Conservation (phyloP, 176 grass and related monocot species). For the Tillandsia fasciculata region DNA sequence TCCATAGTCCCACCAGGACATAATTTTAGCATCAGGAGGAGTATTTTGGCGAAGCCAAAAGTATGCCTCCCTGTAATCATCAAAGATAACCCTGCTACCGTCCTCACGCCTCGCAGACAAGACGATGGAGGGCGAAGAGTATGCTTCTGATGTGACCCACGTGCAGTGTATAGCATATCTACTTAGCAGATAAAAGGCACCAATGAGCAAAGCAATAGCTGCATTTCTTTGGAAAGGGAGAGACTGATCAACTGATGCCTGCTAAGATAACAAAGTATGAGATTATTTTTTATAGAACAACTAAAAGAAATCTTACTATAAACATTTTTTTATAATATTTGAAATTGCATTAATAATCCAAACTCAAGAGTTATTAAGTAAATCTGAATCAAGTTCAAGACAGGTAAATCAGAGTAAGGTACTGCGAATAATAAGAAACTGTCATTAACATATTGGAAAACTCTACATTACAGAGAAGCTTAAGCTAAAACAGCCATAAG, state of each 20-base stretch:
- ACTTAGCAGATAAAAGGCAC: conserved; percentile 86
- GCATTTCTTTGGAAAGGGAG: conserved; percentile 81
- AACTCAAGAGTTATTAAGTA: neutral
- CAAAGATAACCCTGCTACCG: conserved; percentile 90
- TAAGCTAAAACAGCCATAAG: too few relatives aligned
- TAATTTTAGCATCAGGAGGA: conserved; percentile 87
- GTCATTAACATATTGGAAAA: neutral
- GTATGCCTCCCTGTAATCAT: conserved; percentile 98
- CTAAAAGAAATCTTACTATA: neutral
- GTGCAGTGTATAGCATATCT: conserved; percentile 96
- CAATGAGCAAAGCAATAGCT: conserved; percentile 69
- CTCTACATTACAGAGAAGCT: neutral
- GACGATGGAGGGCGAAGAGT: conserved; percentile 98
- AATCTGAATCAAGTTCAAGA: neutral
- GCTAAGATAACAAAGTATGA: conserved; percentile 22
- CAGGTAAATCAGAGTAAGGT: neutral
- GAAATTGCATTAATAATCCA: too few relatives aligned
- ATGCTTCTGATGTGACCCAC: conserved; percentile 98
- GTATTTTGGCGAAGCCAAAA: conserved; percentile 98
- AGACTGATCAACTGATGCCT: conserved; percentile 73
- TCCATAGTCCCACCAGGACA: conserved; percentile 99
- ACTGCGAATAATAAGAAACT: neutral
- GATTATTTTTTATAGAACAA: conserved; percentile 2
- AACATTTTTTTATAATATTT: too few relatives aligned
- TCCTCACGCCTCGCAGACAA: conserved; percentile 72